These are phyloP conservation scores for Linderniella brevidens DNA, from an alignment of 257 asterid genomes.

Conservation along the genomic window DNA sequence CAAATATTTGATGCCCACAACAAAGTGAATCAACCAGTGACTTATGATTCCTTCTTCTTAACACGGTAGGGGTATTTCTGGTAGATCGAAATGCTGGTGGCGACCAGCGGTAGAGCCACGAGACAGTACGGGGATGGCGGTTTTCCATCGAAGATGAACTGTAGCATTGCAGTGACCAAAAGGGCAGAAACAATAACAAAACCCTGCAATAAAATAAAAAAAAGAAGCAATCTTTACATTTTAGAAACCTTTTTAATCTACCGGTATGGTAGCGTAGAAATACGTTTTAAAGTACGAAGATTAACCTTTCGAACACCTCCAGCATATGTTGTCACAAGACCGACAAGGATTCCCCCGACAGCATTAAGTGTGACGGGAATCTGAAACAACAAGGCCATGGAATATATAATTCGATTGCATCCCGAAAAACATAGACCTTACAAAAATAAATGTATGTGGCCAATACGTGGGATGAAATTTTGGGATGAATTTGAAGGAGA, in stretches of 20 bases:
- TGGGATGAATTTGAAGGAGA: no score
- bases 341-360: constrained; percentile 93
- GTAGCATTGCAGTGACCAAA: constrained; percentile 78
- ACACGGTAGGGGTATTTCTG: constrained; percentile 73
- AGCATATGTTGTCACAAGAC: constrained; percentile 87
- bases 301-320: constrained; percentile 93
- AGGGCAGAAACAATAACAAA: constrained; percentile 91
- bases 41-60: constrained; percentile 43
- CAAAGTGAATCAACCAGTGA: neutral
- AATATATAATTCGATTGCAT: neutral
- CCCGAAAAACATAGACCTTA: no score
- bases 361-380: constrained; percentile 80
- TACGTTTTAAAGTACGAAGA: neutral
- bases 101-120: constrained; percentile 75
- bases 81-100: constrained; percentile 61
- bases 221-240: neutral
- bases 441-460: no score
- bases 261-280: no score
- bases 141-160: constrained; percentile 65
- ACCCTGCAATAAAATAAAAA: constrained; percentile 33
- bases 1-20: neutral
- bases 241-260: neutral
- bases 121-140: constrained; percentile 78
- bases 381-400: constrained; percentile 27
- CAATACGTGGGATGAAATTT: no score